phyloP scores from a whole-genome alignment of 2,329 filamentous ascomycete genomes.

The Clonostachys rhizophaga region DNA sequence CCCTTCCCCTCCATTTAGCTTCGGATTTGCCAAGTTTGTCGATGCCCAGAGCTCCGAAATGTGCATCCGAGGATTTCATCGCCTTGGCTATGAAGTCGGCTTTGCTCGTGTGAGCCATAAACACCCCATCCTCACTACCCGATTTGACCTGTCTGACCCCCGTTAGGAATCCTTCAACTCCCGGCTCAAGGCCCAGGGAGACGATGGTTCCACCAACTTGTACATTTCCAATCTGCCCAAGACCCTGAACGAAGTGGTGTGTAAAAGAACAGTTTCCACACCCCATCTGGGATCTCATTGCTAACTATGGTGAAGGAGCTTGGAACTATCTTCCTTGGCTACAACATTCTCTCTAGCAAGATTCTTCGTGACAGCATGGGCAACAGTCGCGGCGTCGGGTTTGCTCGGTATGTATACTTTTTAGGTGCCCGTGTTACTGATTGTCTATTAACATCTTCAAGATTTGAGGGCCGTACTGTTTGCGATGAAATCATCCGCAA shows the following conservation, averaged over 20 bases:
- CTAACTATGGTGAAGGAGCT: constrained; percentile 50
- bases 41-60: constrained; percentile 85
- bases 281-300: not conserved
- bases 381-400: constrained; percentile 93
- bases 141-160: constrained; percentile 13
- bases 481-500: constrained; percentile 86
- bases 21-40: constrained; percentile 95
- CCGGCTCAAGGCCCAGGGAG: constrained; percentile 92
- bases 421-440: not conserved
- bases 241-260: constrained; percentile 82
- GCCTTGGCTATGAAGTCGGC: constrained; percentile 93
- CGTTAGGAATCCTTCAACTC: constrained; percentile 92
- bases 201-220: constrained; percentile 86
- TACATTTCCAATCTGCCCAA: constrained; percentile 97
- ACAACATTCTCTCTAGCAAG: constrained; percentile 86
- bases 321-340: constrained; percentile 72
- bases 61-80: constrained; percentile 93
- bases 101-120: constrained; percentile 72
- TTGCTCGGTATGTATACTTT: constrained; percentile 69
- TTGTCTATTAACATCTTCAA: constrained; percentile 29
- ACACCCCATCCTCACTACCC: not conserved
- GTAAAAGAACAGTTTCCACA: constrained; percentile 18
- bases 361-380: constrained; percentile 90
- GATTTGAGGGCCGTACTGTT: constrained; percentile 83
- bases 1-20: constrained; percentile 50